Conservation (phyloP, 345 rosid species). For the Noccaea caerulescens region DNA sequence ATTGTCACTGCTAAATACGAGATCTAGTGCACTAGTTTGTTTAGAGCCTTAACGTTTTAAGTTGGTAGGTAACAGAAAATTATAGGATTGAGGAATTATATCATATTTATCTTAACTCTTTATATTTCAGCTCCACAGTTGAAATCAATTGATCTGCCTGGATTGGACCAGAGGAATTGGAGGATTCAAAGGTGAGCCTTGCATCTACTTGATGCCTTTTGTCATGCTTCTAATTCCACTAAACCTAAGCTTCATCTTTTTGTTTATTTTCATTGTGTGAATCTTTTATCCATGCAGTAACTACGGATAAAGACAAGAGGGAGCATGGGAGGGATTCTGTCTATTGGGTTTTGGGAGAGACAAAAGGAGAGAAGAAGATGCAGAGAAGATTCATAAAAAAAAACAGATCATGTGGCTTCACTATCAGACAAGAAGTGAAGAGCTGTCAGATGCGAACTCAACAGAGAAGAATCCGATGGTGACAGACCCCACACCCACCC, state of each 20-base stretch:
- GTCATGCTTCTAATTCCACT: too few species aligned
- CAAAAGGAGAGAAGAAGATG: conserved; percentile 15
- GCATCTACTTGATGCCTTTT: too few species aligned
- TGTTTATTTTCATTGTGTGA: conserved; percentile 6
- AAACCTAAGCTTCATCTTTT: neutral
- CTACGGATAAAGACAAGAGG: conserved; percentile 15
- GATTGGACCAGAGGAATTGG: too few species aligned
- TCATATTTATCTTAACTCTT: too few species aligned
- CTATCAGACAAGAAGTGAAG: conserved; percentile 32
- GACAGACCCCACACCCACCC: conserved; percentile 20
- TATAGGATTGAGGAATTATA: too few species aligned
- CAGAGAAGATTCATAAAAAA: conserved; percentile 19
- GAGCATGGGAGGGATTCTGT: conserved; percentile 23
- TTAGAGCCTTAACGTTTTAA: too few species aligned
- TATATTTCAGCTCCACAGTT: too few species aligned
- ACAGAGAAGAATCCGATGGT: conserved; percentile 30
- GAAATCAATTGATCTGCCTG: too few species aligned
- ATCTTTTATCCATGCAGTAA: conserved; percentile 5
- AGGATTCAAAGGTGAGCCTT: too few species aligned
- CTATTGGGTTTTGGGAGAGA: conserved; percentile 26
- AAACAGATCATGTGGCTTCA: conserved; percentile 31
- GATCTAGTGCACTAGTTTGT: too few species aligned
- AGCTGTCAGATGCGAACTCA: conserved; percentile 30
- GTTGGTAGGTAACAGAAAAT: too few species aligned
- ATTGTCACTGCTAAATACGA: too few species aligned